Base-by-base conservation (phyloP, 2,329 filamentous ascomycete species). In the Periconia sp. region DNA sequence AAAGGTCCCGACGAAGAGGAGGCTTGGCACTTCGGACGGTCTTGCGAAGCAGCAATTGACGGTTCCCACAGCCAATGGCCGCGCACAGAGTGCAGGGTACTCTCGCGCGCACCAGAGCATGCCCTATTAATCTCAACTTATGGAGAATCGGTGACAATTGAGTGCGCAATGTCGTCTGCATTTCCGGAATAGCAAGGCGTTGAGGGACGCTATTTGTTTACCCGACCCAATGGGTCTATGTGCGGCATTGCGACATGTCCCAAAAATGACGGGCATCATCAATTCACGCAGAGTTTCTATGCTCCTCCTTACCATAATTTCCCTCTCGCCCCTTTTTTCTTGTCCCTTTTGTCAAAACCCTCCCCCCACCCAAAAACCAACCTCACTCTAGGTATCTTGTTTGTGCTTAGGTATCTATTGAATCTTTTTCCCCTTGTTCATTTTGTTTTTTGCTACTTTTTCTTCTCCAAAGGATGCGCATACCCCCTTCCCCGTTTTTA, bases 1-100 rank as follows among this genome's bases (percentile, higher is more conserved):
- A 49, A 68, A 64, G 37, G 63, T 64, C 23, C 54, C 50, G 33
- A 54, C 54, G 18, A 63, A 49, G 37, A 57, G 62, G 31, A 64
- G 66, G 48, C 51, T 68, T 45, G 59, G 53, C 2, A 68, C 69
- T 6, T 69, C 70, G 1, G 68, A 71, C 40, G 70, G 70, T 20
- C 65, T 66, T 17, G 45, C 58, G 31, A 57, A 54, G 41, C 65
- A 63, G 48, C 58, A 63, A 41, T 59, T 68, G 20, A 64, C 63
- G 0, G 59, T 65, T 8, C 60, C 69, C 8, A 54, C 58, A 13
- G 49, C 61, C 15, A 71, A 66, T 45, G 70, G 69, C n/a, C 67
- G 70, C n/a, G 69, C 70, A 23, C 58, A 60, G 45, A 73, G 70
- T 47, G 68, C 70, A 20, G 68, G 66, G 20, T 66, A 57, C 18